phyloP scores from a whole-genome alignment of 164 flowering plant genomes.

The Santalum album region DNA sequence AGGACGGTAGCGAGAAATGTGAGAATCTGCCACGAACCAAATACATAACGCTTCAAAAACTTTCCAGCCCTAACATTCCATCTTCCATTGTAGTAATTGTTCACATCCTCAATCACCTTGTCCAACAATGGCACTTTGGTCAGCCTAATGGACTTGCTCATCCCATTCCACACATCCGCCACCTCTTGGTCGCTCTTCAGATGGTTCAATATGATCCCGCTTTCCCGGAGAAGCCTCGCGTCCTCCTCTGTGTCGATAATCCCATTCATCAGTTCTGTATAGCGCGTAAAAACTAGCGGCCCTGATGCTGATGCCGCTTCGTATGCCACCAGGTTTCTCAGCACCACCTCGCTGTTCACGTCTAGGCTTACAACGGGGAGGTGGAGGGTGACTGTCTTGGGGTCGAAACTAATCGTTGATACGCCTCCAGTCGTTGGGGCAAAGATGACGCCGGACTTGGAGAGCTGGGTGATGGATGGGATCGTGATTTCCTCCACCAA shows the following conservation, averaged over 20 bases:
- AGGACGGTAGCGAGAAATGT: background rate
- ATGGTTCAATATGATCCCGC: background rate
- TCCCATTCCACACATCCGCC: constrained; percentile 3
- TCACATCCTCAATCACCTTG: background rate
- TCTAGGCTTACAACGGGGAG: background rate
- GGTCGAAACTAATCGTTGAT: background rate
- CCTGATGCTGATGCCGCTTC: background rate
- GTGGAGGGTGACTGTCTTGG: background rate
- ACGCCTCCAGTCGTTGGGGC: background rate
- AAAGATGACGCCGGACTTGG: background rate
- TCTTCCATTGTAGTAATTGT: background rate
- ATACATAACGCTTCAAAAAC: background rate
- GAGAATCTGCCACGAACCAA: background rate
- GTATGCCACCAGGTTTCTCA: constrained; percentile 1
- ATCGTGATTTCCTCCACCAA: constrained; percentile 39
- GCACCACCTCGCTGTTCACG: background rate
- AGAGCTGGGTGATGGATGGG: constrained; percentile 21
- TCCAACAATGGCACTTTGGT: background rate
- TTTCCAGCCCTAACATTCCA: background rate
- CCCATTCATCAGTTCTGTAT: constrained; percentile 4
- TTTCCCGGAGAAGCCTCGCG: background rate
- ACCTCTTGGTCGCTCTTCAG: background rate
- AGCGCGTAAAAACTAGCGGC: background rate
- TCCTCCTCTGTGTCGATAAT: background rate
- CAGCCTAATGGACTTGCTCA: constrained; percentile 1